These are phyloP conservation scores for Colletotrichum spinosum DNA, from an alignment of 2,329 filamentous ascomycete genomes.

Conservation along the genomic window DNA sequence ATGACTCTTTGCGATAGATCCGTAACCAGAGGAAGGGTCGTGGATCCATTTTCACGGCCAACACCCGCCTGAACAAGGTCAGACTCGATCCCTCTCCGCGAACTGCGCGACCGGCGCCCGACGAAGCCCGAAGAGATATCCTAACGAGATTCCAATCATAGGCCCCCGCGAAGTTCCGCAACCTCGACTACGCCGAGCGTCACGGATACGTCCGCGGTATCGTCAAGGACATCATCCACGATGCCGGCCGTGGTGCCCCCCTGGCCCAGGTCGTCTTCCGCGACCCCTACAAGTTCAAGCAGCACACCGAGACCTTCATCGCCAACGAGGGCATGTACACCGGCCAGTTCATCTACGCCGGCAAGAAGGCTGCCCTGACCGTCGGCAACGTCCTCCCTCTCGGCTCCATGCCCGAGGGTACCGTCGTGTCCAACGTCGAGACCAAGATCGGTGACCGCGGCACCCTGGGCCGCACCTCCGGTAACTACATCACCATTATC, in stretches of 20 bases:
- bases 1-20: constrained; percentile 54
- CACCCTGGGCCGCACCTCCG: constrained; percentile 94
- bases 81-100: constrained; percentile 67
- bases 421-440: constrained; percentile 98
- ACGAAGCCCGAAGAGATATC: constrained; percentile 24
- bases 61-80: constrained; percentile 94
- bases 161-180: constrained; percentile 84
- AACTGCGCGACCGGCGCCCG: constrained; percentile 18
- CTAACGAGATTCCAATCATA: constrained; percentile 19
- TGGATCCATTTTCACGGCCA: constrained; percentile 74
- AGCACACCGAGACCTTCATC: constrained; percentile 98
- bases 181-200: constrained; percentile 94
- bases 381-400: constrained; percentile 98
- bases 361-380: constrained; percentile 97
- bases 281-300: constrained; percentile 98
- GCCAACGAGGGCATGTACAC: constrained; percentile 99
- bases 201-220: constrained; percentile 98
- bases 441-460: constrained; percentile 99
- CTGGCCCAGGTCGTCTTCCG: constrained; percentile 98
- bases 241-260: constrained; percentile 96
- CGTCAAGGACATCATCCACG: constrained; percentile 99
- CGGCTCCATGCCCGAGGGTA: constrained; percentile 96
- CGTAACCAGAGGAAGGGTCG: constrained; percentile 74
- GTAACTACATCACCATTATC: constrained; percentile 99
- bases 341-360: constrained; percentile 99